Evolutionary conservation across 106 monocot species (phyloP).

Genomic region (Dioscorea alata): DNA sequence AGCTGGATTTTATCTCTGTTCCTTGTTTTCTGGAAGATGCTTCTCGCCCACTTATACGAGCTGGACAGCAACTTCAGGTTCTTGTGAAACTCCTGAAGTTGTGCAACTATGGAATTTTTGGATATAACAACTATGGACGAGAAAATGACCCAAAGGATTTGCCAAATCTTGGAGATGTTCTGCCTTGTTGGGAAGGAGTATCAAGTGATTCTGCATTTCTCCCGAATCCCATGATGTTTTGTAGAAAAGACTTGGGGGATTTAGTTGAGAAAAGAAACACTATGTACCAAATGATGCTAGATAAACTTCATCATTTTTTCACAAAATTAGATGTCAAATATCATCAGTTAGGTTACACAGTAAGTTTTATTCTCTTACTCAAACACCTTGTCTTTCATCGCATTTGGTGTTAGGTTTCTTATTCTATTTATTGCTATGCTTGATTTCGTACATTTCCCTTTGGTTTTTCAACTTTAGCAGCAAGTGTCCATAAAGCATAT

Average conservation of each 20-base stretch:
- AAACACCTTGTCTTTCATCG: not conserved
- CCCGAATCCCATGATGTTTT: conserved; percentile 48
- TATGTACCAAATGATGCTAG: conserved; percentile 37
- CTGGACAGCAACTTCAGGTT: conserved; percentile 88
- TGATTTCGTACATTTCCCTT: no score
- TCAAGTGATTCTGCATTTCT: conserved; percentile 22
- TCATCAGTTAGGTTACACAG: conserved; percentile 25
- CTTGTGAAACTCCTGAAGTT: conserved; percentile 64
- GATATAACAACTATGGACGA: conserved; percentile 7
- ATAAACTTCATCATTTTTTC: conserved; percentile 51
- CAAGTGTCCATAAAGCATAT: no score
- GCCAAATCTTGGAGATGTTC: conserved; percentile 48
- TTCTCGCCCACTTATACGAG: conserved; percentile 50
- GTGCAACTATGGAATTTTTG: conserved; percentile 25
- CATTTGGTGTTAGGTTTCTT: no score
- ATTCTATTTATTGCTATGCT: no score
- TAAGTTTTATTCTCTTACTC: conserved; percentile 10
- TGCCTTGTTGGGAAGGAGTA: conserved; percentile 55
- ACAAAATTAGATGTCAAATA: conserved; percentile 25
- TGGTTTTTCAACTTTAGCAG: no score
- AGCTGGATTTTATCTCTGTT: conserved; percentile 35
- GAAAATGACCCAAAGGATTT: conserved; percentile 16
- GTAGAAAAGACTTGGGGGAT: conserved; percentile 27
- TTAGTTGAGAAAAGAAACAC: conserved; percentile 51
- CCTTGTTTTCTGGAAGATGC: conserved; percentile 81